Evolutionary conservation across 805 yeast species (phyloP).

Genomic region (Sporopachydermia quercuum): DNA sequence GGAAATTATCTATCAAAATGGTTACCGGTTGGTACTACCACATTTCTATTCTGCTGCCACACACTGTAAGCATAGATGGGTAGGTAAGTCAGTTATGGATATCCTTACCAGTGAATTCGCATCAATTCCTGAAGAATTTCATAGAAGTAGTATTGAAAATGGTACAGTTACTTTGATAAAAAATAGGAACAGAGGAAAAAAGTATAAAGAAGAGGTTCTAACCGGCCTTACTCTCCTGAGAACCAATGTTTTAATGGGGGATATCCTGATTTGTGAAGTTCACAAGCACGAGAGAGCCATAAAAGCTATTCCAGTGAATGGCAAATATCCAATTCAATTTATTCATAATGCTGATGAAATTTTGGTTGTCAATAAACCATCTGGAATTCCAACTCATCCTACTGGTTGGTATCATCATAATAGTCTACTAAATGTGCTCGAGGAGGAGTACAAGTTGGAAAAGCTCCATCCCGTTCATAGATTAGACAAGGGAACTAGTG

Average conservation of each 20-base stretch:
- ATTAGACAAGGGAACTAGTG: conserved; percentile 37
- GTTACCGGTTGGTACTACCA: background rate
- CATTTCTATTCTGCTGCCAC: background rate
- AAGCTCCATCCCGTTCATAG: conserved; percentile 19
- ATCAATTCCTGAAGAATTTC: background rate
- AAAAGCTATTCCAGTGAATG: background rate
- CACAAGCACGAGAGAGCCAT: conserved; percentile 1
- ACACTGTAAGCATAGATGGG: background rate
- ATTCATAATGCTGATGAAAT: conserved; percentile 36
- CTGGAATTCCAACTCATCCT: conserved; percentile 77
- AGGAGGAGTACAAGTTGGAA: background rate
- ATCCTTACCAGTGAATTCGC: background rate
- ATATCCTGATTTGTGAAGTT: background rate
- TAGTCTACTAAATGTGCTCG: background rate
- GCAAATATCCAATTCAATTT: background rate
- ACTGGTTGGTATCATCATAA: conserved; percentile 30
- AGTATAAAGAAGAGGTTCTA: background rate
- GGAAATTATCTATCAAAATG: conserved; percentile 1
- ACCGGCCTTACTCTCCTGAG: background rate
- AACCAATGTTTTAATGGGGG: background rate
- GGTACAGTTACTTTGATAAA: background rate
- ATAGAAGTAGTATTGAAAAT: background rate
- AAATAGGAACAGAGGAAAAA: background rate
- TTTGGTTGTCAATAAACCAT: conserved; percentile 63
- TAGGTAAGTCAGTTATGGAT: background rate